Base-by-base conservation (phyloP, 331 rosid species). In the Pyracantha coccinea region DNA sequence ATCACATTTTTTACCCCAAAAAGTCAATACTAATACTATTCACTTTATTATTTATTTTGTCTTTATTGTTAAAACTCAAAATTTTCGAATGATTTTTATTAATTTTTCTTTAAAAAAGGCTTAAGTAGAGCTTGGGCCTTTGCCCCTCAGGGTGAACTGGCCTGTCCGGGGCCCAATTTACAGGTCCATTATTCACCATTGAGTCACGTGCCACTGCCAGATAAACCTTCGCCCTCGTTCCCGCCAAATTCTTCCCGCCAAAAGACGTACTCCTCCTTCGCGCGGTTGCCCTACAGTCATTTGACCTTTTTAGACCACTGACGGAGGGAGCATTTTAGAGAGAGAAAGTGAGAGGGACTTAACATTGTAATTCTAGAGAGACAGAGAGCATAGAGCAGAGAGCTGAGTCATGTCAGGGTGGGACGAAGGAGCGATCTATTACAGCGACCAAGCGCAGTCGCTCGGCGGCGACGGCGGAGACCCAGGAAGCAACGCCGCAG, bases 361-460 rank as follows among this genome's bases (percentile, higher is more conserved):
- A 11, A 29, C 57, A 10, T 17, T 47, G 54, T 47, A 47, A 47
- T 19, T 19, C 5, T 44, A 28, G 74, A 38, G 45, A 38, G 45
- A 38, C 13, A 38, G 41, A 31, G 8, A 66, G 74, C 32, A 31
- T 4, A 64, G 66, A 24, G 47, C 11, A 62, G 75, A 69, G 68
- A 27, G 53, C 3, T 28, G 69, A 77, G 67, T 77, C 6, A 95
- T 95, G 99, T 92, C 99, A n/a, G 99, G 97, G 4, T 95, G 99
- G 99, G 99, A 95, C 79, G 99, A 95, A 73, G 99, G 99, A 68
- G 99, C 90, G 20, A 79, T 95, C 57, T 92, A 83, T 88, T 95
- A 95, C 86, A 95, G 97, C 76, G 99, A 95, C 79, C 99, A 92
- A 82, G 96, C 99, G 2, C 92, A 90, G 81, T 90, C 97, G 2